Base-by-base conservation (phyloP, 768 basidiomycete species). In the Leccinum barrowsii region DNA sequence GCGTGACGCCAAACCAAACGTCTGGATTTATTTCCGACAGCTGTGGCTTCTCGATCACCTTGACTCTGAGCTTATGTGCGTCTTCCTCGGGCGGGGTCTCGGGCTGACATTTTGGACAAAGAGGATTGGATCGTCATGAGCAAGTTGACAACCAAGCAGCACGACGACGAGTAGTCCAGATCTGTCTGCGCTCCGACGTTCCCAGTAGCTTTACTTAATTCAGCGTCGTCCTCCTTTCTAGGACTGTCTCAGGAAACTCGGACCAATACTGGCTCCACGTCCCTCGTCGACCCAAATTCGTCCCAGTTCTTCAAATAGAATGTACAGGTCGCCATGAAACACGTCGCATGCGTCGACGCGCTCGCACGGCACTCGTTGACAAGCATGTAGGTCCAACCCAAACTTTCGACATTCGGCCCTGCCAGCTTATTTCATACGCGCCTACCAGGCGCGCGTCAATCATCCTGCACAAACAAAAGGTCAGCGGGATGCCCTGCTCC, bases 21-120 rank as follows among this genome's bases (percentile, higher is more conserved):
- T 89, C 96, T 53, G 95, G 95, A 67, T 99, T 99, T 68, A 98
- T 97, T 77, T 98, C 97, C 53, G 87, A 80, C 95, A 98, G 98
- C 74, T 95, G 94, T 0, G 89, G 84, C 67, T 97, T 98, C 76
- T 99, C 94, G 47, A 94, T 83, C 30, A 98, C 92, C 70, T 90
- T 94, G 71, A 92, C 83, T 52, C 80, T 82, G 44, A 78, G 62
- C 21, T 68, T 72, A 5, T 74, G 57, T 5, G 56, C 52, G 2
- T 61, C 54, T 6, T 58, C 59, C 53, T 59, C 59, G 47, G 53
- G 32, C 19, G 57, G 28, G 0, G 37, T n/a, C 26, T 63, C 60
- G 1, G 54, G 30, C 5, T 19, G 42, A 44, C n/a, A 19, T 19
- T 10, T 19, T 44, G 42, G 19, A 32, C 32, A 12, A 2, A 12